These are phyloP conservation scores for Xylaria castorea DNA, from an alignment of 495 filamentous ascomycete species.

Conservation along the genomic window DNA sequence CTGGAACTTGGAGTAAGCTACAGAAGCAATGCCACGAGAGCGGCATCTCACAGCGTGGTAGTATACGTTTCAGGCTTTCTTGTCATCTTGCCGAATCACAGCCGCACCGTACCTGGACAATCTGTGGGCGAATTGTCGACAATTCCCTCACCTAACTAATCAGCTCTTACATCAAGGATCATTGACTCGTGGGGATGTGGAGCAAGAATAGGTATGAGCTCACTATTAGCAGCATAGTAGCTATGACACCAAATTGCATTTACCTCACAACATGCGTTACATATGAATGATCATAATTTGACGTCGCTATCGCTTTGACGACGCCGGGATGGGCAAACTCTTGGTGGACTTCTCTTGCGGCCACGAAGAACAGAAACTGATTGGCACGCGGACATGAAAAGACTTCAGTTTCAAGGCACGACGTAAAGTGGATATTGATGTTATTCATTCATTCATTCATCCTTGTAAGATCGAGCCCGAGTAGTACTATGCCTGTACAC, in stretches of 20 bases:
- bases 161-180: background rate
- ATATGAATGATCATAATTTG: background rate
- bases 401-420: background rate
- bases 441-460: background rate
- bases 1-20: background rate
- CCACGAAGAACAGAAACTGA: background rate
- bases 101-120: slow-evolving; percentile 5
- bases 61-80: no score
- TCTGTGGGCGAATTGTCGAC: slow-evolving; percentile 14
- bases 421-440: background rate
- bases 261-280: background rate
- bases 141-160: slow-evolving; percentile 18
- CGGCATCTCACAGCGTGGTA: background rate
- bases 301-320: background rate
- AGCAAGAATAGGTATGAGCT: slow-evolving; percentile 9
- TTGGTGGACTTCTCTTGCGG: background rate
- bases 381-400: background rate
- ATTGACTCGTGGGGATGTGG: slow-evolving; percentile 25
- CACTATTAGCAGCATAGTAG: background rate
- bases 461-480: background rate
- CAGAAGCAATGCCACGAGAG: background rate
- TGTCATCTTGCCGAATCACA: slow-evolving; percentile 14
- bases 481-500: background rate
- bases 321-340: background rate
- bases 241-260: background rate